Conservation (phyloP, 345 rosid genomes). For the Populus davidiana region DNA sequence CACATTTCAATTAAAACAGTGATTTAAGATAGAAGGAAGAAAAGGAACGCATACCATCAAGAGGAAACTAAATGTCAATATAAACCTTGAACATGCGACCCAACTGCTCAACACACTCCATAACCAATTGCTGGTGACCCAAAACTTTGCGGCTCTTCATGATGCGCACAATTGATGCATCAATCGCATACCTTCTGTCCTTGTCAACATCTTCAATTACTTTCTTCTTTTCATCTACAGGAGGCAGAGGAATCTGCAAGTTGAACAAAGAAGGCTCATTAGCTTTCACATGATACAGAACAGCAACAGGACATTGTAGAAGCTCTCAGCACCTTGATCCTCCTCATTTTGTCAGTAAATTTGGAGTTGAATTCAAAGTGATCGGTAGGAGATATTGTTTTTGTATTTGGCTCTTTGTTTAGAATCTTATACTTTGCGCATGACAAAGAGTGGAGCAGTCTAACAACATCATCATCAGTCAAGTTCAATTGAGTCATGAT, state of each 20-base stretch:
- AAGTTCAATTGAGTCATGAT: conserved; percentile 36
- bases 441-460: conserved; percentile 45
- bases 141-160: conserved; percentile 50
- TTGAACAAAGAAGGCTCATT: background rate
- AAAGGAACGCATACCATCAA: background rate
- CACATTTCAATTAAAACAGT: background rate
- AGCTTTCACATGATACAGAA: background rate
- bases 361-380: conserved; percentile 36
- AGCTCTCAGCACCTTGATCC: conserved; percentile 37
- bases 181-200: conserved; percentile 39
- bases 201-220: conserved; percentile 39
- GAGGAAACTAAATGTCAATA: background rate
- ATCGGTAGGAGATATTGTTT: conserved; percentile 34
- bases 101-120: conserved; percentile 42
- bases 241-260: conserved; percentile 40
- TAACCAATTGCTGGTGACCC: conserved; percentile 38
- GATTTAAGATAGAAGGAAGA: background rate
- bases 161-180: conserved; percentile 45
- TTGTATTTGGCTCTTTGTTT: conserved; percentile 35
- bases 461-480: conserved; percentile 32
- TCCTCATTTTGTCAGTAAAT: conserved; percentile 41
- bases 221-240: conserved; percentile 36
- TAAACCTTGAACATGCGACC: conserved; percentile 36
- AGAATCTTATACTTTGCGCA: conserved; percentile 43
- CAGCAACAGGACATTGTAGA: background rate